Evolutionary conservation across 2,329 filamentous ascomycete species (phyloP).

Genomic region (Harringtonia aguacate): DNA sequence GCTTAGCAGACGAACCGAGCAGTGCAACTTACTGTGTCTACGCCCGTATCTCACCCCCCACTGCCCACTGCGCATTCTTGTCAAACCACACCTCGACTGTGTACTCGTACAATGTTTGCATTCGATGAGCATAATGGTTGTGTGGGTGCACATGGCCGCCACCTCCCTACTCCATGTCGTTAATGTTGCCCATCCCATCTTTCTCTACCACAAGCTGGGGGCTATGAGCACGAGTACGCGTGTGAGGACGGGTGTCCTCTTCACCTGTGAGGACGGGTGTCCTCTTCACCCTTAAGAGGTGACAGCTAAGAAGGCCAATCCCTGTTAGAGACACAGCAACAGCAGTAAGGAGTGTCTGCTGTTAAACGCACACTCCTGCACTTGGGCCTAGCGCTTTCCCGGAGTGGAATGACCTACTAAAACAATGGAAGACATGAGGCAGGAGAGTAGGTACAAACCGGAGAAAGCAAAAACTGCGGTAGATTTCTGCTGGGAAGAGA

Average conservation of each 20-base stretch:
- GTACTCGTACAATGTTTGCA: background rate
- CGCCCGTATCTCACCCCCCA: too few species aligned
- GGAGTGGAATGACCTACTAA: too few species aligned
- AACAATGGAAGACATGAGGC: too few species aligned
- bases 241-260: too few species aligned
- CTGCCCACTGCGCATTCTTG: too few species aligned
- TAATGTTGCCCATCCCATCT: background rate
- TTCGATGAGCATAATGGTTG: background rate
- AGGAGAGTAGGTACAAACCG: too few species aligned
- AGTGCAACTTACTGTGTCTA: too few species aligned
- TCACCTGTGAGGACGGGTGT: too few species aligned
- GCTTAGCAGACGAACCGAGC: too few species aligned
- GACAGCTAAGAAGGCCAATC: background rate
- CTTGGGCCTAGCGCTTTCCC: too few species aligned
- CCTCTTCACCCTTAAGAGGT: background rate
- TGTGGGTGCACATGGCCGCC: background rate
- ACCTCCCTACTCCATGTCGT: background rate
- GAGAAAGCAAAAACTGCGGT: background rate
- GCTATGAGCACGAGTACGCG: background rate
- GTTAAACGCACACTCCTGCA: too few species aligned
- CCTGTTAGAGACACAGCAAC: background rate
- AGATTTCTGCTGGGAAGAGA: background rate
- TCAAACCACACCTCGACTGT: slow-evolving; percentile 3
- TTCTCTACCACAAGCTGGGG: background rate
- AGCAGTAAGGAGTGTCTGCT: too few species aligned